A percentile compares a stretch with the other conserved stretches of the same genome.
These are phyloP conservation scores for Cyclocybe cylindracea DNA, from an alignment of 768 basidiomycete species.

Conservation along the genomic window DNA sequence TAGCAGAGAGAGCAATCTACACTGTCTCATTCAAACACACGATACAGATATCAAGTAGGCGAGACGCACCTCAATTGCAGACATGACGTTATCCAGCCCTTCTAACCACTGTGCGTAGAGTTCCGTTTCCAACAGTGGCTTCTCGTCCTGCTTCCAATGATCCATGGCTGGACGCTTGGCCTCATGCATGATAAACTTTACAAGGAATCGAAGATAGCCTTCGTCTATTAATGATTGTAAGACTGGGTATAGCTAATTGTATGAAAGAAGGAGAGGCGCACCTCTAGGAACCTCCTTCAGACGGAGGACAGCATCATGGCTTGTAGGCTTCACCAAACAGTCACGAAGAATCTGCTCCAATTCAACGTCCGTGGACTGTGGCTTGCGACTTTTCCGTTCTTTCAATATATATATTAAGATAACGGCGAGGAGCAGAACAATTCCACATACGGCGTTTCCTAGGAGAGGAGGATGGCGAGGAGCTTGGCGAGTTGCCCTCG, in stretches of 20 bases:
- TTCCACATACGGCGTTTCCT: conserved; percentile 27
- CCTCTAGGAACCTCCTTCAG: conserved; percentile 27
- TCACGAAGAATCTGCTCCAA: conserved; percentile 21
- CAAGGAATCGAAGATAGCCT: conserved; percentile 12
- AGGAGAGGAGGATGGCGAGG: conserved; percentile 16
- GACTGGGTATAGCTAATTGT: not conserved
- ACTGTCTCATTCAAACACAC: conserved; percentile 1
- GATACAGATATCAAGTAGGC: not conserved
- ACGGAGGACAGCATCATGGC: conserved; percentile 15
- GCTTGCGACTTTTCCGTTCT: conserved; percentile 15
- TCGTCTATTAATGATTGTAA: conserved; percentile 13
- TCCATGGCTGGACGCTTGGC: conserved; percentile 32
- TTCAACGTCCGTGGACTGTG: conserved; percentile 16
- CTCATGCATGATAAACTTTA: conserved; percentile 32
- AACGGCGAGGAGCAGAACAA: not conserved
- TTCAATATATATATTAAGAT: conserved; percentile 4
- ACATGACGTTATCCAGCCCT: conserved; percentile 37
- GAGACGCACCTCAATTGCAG: conserved; percentile 36
- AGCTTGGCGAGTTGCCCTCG: conserved; percentile 15
- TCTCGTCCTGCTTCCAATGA: conserved; percentile 23
- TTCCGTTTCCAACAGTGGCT: conserved; percentile 40
- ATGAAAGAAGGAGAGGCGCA: conserved; percentile 6
- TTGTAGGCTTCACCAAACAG: conserved; percentile 16
- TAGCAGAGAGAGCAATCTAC: conserved; percentile 38
- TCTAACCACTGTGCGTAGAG: conserved; percentile 44